Conservation (phyloP, 345 rosid genomes). For the Camelina laxa region DNA sequence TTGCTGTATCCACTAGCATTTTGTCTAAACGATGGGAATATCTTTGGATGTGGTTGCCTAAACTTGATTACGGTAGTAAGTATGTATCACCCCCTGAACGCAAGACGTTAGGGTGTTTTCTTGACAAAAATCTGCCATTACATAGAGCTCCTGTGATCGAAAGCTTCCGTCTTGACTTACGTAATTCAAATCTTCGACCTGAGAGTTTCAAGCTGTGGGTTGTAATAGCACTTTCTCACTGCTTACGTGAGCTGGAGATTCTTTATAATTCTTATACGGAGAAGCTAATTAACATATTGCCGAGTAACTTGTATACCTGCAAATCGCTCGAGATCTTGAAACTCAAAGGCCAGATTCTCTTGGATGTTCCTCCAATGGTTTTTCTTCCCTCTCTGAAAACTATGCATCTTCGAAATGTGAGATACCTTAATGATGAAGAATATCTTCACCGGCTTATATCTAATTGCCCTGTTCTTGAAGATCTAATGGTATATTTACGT, state of each 20-base stretch:
- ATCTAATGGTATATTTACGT: not conserved
- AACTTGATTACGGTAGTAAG: too few species aligned
- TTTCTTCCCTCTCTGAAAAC: slow-evolving; percentile 18
- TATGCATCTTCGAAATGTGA: not conserved
- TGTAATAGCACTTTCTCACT: not conserved
- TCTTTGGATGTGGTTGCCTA: too few species aligned
- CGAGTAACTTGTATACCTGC: slow-evolving; percentile 2
- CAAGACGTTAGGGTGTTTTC: not conserved
- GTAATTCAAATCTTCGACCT: not conserved
- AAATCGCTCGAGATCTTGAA: slow-evolving; percentile 3
- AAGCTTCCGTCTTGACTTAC: too few species aligned
- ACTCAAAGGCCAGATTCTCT: not conserved
- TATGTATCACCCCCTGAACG: too few species aligned
- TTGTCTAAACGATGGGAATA: too few species aligned
- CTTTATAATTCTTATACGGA: rapidly evolving
- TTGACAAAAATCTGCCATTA: slow-evolving; percentile 5
- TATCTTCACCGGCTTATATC: slow-evolving; percentile 18
- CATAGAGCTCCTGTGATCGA: too few species aligned
- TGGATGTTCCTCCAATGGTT: slow-evolving; percentile 20
- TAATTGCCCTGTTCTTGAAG: not conserved
- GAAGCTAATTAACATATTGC: not conserved
- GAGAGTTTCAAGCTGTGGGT: slow-evolving; percentile 1
- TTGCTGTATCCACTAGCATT: too few species aligned
- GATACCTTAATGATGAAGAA: not conserved
- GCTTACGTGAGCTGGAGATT: slow-evolving; percentile 3